Percentiles rank a stretch among this genome's conserved stretches.
Conservation (phyloP, 805 yeast genomes). For the Ogataea henricii region DNA sequence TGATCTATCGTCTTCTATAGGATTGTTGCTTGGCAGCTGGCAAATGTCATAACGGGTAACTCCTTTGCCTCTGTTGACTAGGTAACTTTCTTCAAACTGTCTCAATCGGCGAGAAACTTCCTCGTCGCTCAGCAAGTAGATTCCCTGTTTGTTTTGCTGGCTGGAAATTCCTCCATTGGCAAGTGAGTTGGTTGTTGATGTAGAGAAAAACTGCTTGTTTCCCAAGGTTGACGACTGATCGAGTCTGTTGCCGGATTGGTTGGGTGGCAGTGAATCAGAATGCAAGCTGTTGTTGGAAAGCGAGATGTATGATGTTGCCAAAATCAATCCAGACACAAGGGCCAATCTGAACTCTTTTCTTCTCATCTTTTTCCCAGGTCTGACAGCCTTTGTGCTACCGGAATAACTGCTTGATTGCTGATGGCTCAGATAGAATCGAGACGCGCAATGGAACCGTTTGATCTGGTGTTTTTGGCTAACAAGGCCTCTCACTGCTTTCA, state of each 20-base stretch:
- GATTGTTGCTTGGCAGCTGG: conserved; percentile 88
- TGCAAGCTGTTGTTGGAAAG: conserved; percentile 29
- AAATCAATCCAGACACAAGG: conserved; percentile 34
- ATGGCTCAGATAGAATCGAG: conserved; percentile 7
- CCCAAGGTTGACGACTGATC: conserved; percentile 17
- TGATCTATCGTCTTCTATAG: conserved; percentile 91
- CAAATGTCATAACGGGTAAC: conserved; percentile 85
- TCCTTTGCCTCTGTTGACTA: conserved; percentile 83
- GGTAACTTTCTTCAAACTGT: conserved; percentile 75
- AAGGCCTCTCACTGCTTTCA: conserved; percentile 13
- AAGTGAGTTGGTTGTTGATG: conserved; percentile 43
- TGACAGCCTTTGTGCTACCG: conserved; percentile 9
- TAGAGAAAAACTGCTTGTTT: conserved; percentile 36
- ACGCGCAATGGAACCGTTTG: conserved; percentile 18
- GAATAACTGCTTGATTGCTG: conserved; percentile 8
- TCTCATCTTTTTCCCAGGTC: conserved; percentile 27
- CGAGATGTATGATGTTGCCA: conserved; percentile 38
- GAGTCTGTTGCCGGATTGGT: conserved; percentile 13
- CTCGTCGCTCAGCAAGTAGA: conserved; percentile 60
- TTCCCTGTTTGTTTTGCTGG: conserved; percentile 50
- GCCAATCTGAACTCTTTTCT: conserved; percentile 34
- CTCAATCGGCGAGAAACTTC: conserved; percentile 72
- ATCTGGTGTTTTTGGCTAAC: conserved; percentile 16
- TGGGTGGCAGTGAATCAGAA: conserved; percentile 32
- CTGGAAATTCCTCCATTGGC: conserved; percentile 42